Conservation (phyloP, 352 stramenopile genomes). For the Globisporangium radiosum region DNA sequence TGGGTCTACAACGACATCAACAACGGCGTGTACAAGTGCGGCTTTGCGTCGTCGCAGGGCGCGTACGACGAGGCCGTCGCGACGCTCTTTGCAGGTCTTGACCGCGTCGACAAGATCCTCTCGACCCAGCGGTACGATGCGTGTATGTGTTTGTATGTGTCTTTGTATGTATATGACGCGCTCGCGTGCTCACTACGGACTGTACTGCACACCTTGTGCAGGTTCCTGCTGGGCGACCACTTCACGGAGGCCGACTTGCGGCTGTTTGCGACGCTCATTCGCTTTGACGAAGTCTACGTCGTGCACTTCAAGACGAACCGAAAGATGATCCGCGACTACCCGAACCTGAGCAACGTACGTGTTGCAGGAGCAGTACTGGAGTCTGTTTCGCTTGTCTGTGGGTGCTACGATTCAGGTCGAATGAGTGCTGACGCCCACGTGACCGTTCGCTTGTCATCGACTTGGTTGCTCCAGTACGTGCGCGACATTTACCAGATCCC, state of each 20-base stretch:
- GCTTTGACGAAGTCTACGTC: slow-evolving; percentile 82
- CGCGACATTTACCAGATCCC: slow-evolving; percentile 92
- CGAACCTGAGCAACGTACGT: slow-evolving; percentile 77
- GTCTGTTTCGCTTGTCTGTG: no score
- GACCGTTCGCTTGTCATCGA: no score
- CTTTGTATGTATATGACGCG: neutral
- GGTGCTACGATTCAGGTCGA: no score
- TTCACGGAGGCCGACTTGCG: slow-evolving; percentile 80
- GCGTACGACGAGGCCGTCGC: slow-evolving; percentile 83
- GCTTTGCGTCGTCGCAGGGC: slow-evolving; percentile 83
- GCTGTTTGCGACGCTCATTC: slow-evolving; percentile 76
- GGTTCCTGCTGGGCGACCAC: slow-evolving; percentile 48
- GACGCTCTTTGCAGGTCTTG: slow-evolving; percentile 63
- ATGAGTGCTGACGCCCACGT: no score
- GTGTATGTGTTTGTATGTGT: neutral
- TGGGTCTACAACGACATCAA: slow-evolving; percentile 92
- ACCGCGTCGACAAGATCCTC: slow-evolving; percentile 68
- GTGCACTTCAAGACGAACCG: slow-evolving; percentile 89
- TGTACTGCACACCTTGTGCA: slow-evolving; percentile 1
- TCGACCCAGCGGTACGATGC: slow-evolving; percentile 40
- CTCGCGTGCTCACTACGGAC: neutral
- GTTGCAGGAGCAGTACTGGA: neutral
- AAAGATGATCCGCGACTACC: slow-evolving; percentile 84
- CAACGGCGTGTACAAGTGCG: slow-evolving; percentile 91
- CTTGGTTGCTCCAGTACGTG: slow-evolving; percentile 34